A percentile compares a stretch with the other conserved stretches of the same genome.
phyloP scores from a whole-genome alignment of 1,284 basidiomycete genomes.

The Puccinia coronata region DNA sequence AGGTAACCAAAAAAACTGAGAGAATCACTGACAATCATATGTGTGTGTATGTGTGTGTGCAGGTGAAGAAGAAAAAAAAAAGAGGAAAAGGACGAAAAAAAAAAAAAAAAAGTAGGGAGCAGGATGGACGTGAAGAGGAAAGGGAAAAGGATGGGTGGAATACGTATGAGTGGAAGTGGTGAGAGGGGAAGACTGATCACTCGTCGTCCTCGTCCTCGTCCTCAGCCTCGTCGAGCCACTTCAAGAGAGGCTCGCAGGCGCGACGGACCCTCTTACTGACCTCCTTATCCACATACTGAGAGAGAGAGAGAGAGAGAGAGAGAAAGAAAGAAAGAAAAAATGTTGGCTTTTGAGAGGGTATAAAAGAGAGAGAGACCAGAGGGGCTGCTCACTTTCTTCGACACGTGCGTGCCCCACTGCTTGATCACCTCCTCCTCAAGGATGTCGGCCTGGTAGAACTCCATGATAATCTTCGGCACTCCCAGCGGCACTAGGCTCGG shows the following conservation, averaged over 20 bases:
- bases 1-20: no score
- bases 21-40: no score
- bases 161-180: background rate
- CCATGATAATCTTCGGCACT: constrained; percentile 92
- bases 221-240: constrained; percentile 48
- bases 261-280: constrained; percentile 92
- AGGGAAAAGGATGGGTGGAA: background rate
- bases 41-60: no score
- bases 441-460: constrained; percentile 86
- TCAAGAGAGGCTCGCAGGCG: constrained; percentile 88
- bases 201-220: constrained; percentile 41
- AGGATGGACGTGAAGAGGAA: no score
- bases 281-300: constrained; percentile 96
- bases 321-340: background rate
- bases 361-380: background rate
- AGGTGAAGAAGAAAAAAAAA: no score
- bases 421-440: constrained; percentile 87
- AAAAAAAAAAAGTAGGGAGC: no score
- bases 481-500: constrained; percentile 64
- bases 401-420: constrained; percentile 95
- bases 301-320: background rate
- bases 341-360: background rate
- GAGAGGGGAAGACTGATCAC: background rate
- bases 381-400: constrained; percentile 67
- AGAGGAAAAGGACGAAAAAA: no score